Evolutionary conservation across 352 stramenopile genomes (phyloP).

Genomic region (Pythium brassicae): DNA sequence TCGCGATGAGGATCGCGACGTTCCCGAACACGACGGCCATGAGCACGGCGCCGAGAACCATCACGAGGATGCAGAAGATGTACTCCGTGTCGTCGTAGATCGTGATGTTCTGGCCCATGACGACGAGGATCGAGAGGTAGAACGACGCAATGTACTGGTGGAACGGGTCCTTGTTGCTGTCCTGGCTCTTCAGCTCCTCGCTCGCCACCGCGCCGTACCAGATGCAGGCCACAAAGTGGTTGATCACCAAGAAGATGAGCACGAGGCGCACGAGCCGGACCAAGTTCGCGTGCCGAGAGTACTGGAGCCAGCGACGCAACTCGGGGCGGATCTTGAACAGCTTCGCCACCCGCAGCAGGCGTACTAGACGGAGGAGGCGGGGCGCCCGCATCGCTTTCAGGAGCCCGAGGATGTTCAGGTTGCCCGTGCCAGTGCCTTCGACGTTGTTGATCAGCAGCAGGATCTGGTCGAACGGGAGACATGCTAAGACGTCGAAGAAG

Average conservation of each 20-base stretch:
- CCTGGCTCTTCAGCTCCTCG: slow-evolving; percentile 36
- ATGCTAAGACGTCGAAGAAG: slow-evolving; percentile 75
- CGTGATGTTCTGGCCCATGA: slow-evolving; percentile 77
- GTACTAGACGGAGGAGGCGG: slow-evolving; percentile 62
- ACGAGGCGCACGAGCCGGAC: slow-evolving; percentile 66
- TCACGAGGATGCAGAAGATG: slow-evolving; percentile 60
- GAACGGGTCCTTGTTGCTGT: slow-evolving; percentile 20
- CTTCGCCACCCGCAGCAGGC: slow-evolving; percentile 61
- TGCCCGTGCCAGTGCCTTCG: slow-evolving; percentile 21
- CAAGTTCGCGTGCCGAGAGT: slow-evolving; percentile 77
- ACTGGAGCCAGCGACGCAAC: slow-evolving; percentile 72
- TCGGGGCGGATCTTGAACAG: slow-evolving; percentile 71
- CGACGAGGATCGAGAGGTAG: slow-evolving; percentile 62
- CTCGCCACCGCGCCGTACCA: slow-evolving; percentile 67
- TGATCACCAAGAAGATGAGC: slow-evolving; percentile 60
- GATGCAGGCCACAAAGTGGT: slow-evolving; percentile 78
- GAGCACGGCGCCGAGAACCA: slow-evolving; percentile 69
- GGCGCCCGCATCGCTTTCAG: slow-evolving; percentile 68
- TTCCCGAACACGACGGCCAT: slow-evolving; percentile 88
- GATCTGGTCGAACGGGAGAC: slow-evolving; percentile 67
- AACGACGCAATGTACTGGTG: slow-evolving; percentile 67
- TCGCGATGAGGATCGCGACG: slow-evolving; percentile 80
- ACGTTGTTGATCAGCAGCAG: slow-evolving; percentile 47
- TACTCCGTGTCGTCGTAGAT: slow-evolving; percentile 70
- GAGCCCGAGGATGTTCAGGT: slow-evolving; percentile 63